phyloP scores from a whole-genome alignment of 23 red algal genomes.

The Gracilaria gracilis region DNA sequence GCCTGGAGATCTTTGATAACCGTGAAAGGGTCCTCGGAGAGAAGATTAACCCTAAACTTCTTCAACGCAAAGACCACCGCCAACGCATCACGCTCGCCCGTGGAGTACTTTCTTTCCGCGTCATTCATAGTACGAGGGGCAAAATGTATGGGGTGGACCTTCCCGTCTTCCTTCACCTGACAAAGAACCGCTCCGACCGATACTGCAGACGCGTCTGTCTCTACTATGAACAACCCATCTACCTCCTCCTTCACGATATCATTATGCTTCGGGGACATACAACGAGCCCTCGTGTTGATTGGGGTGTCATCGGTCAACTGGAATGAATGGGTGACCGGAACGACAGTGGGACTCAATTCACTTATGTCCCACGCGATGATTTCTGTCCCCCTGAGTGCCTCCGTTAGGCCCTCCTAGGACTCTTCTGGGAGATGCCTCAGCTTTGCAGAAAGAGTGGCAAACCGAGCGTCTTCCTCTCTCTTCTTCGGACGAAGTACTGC shows the following conservation, averaged over 20 bases:
- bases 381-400: neutral
- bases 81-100: constrained; percentile 5
- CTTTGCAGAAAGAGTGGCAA: neutral
- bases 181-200: constrained; percentile 4
- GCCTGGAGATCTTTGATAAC: constrained; percentile 31
- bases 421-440: neutral
- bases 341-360: neutral
- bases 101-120: constrained; percentile 18
- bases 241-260: constrained; percentile 6
- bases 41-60: constrained; percentile 28
- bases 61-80: constrained; percentile 35
- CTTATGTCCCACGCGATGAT: neutral
- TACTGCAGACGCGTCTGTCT: constrained; percentile 14
- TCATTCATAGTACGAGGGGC: neutral
- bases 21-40: neutral
- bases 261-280: constrained; percentile 6
- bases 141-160: constrained; percentile 25
- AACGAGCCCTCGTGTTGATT: neutral
- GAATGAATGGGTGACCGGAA: neutral
- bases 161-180: constrained; percentile 32
- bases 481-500: too few species aligned
- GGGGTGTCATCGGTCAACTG: neutral
- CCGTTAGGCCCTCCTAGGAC: neutral
- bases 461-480: neutral
- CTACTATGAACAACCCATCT: constrained; percentile 1